These are phyloP conservation scores for Pseudogymnoascus verrucosus DNA, from an alignment of 2,329 filamentous ascomycete species.

Conservation along the genomic window DNA sequence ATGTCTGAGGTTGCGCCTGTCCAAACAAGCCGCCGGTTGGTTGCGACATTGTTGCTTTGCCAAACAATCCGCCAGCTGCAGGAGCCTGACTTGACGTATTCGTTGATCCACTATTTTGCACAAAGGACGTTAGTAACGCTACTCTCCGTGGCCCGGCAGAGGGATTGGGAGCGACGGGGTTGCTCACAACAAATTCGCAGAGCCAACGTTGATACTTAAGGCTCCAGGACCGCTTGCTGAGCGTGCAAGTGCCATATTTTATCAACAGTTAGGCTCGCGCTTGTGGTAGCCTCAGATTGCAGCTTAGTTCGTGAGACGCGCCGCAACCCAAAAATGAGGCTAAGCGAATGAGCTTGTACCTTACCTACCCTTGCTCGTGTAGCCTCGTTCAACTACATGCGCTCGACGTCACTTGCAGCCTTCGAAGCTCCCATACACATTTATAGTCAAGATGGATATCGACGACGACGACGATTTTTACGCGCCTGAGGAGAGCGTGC, in stretches of 20 bases:
- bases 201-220: slow-evolving; percentile 55
- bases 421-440: slow-evolving; percentile 11
- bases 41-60: slow-evolving; percentile 23
- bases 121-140: not conserved
- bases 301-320: slow-evolving; percentile 8
- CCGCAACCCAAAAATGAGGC: slow-evolving; percentile 13
- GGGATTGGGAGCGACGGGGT: slow-evolving; percentile 17
- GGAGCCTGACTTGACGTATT: slow-evolving; percentile 17
- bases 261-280: slow-evolving; percentile 5
- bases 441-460: slow-evolving; percentile 47
- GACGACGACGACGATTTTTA: slow-evolving; percentile 64
- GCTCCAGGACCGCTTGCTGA: slow-evolving; percentile 53
- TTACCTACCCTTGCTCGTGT: slow-evolving; percentile 9
- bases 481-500: slow-evolving; percentile 47
- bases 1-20: not conserved
- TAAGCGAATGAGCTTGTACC: slow-evolving; percentile 8
- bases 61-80: slow-evolving; percentile 27
- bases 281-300: slow-evolving; percentile 5
- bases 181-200: slow-evolving; percentile 50
- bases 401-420: slow-evolving; percentile 8
- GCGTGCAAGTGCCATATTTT: slow-evolving; percentile 34
- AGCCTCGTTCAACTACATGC: not conserved
- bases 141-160: not conserved
- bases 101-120: slow-evolving; percentile 22
- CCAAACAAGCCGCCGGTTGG: slow-evolving; percentile 12